Evolutionary conservation across 805 yeast genomes (phyloP).

Genomic region (Saccharomycopsis capsularis): DNA sequence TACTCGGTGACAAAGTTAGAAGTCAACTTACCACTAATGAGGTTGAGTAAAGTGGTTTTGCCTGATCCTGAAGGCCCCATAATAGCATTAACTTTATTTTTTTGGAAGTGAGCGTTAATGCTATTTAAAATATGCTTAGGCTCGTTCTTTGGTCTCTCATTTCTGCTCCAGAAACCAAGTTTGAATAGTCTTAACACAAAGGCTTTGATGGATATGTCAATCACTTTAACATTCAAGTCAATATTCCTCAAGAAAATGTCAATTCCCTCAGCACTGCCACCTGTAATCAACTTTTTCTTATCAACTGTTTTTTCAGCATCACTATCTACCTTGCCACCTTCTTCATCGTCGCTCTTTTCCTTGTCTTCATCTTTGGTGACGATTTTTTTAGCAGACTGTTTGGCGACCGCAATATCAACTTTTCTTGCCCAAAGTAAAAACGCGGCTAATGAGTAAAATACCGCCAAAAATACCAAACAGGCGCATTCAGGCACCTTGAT

Average conservation of each 20-base stretch:
- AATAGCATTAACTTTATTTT: constrained; percentile 59
- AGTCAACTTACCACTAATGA: constrained; percentile 51
- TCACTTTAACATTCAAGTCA: constrained; percentile 8
- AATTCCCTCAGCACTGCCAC: constrained; percentile 2
- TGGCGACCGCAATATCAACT: constrained; percentile 47
- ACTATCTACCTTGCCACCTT: not conserved
- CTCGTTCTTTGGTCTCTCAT: not conserved
- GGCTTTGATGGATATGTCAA: constrained; percentile 14
- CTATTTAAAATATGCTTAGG: constrained; percentile 36
- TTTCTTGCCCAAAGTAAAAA: constrained; percentile 41
- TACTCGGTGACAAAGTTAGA: constrained; percentile 31
- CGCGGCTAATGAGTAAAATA: constrained; percentile 44
- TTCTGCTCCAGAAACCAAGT: not conserved
- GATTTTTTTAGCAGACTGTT: constrained; percentile 14
- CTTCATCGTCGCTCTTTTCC: not conserved
- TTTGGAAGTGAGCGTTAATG: constrained; percentile 44
- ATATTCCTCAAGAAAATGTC: constrained; percentile 9
- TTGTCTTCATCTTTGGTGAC: not conserved
- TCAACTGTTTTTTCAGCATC: not conserved
- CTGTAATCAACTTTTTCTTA: not conserved
- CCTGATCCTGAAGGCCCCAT: constrained; percentile 84
- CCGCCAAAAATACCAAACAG: constrained; percentile 50
- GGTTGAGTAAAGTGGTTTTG: constrained; percentile 59
- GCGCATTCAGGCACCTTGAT: constrained; percentile 55
- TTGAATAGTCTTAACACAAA: constrained; percentile 1